Evolutionary conservation across 1,139 yeast species (phyloP).

Genomic region (Sugiyamaella neomexicana): DNA sequence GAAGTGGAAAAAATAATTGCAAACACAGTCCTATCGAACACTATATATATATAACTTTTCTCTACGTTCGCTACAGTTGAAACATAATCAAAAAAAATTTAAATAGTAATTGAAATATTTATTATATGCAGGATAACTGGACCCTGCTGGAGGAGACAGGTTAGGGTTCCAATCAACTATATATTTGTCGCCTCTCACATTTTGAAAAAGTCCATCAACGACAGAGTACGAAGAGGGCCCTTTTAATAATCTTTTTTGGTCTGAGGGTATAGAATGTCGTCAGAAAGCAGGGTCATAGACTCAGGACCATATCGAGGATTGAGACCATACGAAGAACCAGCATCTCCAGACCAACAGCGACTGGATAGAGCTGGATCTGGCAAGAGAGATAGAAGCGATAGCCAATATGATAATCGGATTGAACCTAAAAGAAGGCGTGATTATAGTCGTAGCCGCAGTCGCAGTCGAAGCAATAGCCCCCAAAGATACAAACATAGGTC

Average conservation of each 20-base stretch:
- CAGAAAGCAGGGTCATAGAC: not conserved
- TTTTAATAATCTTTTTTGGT: too few species aligned
- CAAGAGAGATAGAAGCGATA: not conserved
- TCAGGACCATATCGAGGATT: not conserved
- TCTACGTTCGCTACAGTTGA: not conserved
- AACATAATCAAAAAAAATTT: not conserved
- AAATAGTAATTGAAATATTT: too few species aligned
- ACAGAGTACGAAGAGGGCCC: not conserved
- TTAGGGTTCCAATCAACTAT: not conserved
- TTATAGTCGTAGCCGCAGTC: not conserved
- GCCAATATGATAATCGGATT: not conserved
- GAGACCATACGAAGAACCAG: not conserved
- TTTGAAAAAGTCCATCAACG: not conserved
- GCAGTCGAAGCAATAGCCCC: not conserved
- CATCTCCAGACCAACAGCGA: not conserved
- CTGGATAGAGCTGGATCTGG: not conserved
- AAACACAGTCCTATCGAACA: not conserved
- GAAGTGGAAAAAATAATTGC: not conserved
- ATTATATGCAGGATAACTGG: not conserved
- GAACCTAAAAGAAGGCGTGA: not conserved
- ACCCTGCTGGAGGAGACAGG: not conserved
- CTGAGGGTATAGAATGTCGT: not conserved
- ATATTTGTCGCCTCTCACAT: not conserved
- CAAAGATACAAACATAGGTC: not conserved
- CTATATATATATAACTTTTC: not conserved